A percentile compares a stretch with the other conserved stretches of the same genome.
Evolutionary conservation across 768 basidiomycete genomes (phyloP).

Genomic region (Butyriboletus loyo): DNA sequence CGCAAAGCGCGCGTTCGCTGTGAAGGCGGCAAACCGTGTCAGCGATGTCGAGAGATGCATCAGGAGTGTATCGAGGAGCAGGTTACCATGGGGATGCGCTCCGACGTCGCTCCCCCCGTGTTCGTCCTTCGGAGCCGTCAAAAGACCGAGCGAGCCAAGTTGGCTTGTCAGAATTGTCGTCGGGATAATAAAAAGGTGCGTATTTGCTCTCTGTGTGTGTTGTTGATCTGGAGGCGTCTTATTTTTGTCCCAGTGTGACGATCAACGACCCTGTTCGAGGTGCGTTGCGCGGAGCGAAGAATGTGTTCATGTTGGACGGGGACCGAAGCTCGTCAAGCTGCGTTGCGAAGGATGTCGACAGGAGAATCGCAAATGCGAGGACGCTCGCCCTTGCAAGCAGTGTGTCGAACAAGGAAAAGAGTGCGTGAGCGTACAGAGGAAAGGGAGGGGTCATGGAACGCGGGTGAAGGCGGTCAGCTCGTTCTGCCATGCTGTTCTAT

Average conservation of each 20-base stretch:
- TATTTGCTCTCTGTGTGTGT: not conserved
- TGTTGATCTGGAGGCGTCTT: not conserved
- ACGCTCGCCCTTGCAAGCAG: conserved; percentile 51
- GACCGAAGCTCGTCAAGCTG: conserved; percentile 55
- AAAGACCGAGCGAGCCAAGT: conserved; percentile 50
- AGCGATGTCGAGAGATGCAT: conserved; percentile 32
- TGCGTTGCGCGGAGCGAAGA: conserved; percentile 53
- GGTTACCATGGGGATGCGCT: conserved; percentile 17
- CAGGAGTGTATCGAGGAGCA: conserved; percentile 49
- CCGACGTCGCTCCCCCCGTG: conserved; percentile 23
- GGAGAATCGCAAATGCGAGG: conserved; percentile 59
- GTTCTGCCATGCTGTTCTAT: conserved; percentile 4
- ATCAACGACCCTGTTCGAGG: conserved; percentile 59
- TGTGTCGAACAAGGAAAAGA: conserved; percentile 46
- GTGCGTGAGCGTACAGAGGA: conserved; percentile 50
- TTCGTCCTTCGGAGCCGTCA: conserved; percentile 28
- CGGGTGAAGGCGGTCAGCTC: conserved; percentile 57
- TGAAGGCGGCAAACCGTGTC: conserved; percentile 37
- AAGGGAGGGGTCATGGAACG: conserved; percentile 54
- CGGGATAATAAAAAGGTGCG: conserved; percentile 64
- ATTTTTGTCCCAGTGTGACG: conserved; percentile 47
- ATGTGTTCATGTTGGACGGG: conserved; percentile 54
- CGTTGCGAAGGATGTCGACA: conserved; percentile 58
- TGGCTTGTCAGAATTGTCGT: conserved; percentile 59
- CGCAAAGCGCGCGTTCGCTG: conserved; percentile 48